These are phyloP conservation scores for Cyclotella sp. DNA, from an alignment of 108 stramenopile genomes.

Conservation along the genomic window DNA sequence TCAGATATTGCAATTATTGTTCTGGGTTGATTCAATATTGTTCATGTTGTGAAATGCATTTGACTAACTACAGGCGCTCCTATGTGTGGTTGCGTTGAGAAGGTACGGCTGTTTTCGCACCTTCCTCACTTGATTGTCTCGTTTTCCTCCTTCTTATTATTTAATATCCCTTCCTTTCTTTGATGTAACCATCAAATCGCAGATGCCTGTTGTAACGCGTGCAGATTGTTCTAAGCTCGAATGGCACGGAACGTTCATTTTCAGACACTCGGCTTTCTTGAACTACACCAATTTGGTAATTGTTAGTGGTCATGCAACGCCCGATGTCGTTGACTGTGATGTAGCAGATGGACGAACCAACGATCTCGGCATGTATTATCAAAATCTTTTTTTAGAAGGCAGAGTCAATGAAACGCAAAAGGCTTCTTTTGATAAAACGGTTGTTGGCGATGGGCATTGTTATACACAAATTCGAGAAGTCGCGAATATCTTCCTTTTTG, in stretches of 20 bases:
- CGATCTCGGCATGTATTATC: background rate
- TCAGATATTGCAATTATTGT: background rate
- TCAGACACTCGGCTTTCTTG: background rate
- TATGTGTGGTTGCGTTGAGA: conserved; percentile 17
- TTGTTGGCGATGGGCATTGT: conserved; percentile 1
- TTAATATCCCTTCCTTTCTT: background rate
- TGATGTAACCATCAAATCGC: background rate
- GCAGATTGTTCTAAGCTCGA: conserved; percentile 14
- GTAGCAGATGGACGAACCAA: background rate
- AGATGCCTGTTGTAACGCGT: conserved; percentile 12
- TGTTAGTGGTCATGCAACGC: background rate
- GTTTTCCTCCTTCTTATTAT: background rate
- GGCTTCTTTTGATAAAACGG: background rate
- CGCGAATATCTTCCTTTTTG: too few relatives aligned
- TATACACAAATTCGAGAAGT: background rate
- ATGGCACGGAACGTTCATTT: background rate
- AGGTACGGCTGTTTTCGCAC: background rate
- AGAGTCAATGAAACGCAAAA: conserved; percentile 8
- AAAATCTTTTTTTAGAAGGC: conserved; percentile 9
- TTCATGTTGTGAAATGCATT: background rate
- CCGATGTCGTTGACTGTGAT: conserved; percentile 2
- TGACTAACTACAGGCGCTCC: background rate
- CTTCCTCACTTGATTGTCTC: too few relatives aligned
- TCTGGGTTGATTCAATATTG: background rate
- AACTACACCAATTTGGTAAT: background rate